A percentile compares a stretch with the other conserved stretches of the same genome.
Evolutionary conservation across 345 rosid species (phyloP).

Genomic region (Populus alba): DNA sequence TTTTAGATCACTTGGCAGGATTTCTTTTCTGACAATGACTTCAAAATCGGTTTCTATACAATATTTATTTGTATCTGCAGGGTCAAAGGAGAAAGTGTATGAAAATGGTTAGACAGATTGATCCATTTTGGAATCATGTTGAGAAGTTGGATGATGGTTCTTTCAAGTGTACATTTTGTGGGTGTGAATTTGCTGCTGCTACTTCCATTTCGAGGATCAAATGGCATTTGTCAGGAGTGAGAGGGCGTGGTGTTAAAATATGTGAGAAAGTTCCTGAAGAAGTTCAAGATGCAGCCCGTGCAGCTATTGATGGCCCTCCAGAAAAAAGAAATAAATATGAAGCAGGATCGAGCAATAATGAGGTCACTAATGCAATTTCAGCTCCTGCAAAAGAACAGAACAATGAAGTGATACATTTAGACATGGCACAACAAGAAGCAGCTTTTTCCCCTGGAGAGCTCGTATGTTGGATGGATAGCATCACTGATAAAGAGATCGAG

Average conservation of each 20-base stretch:
- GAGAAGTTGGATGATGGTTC: not conserved
- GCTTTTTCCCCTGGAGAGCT: too few relatives aligned
- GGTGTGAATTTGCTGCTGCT: not conserved
- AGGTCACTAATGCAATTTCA: not conserved
- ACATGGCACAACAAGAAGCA: too few relatives aligned
- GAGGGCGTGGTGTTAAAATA: slow-evolving; percentile 2
- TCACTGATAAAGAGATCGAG: too few relatives aligned
- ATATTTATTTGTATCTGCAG: too few relatives aligned
- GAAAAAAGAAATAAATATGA: not conserved
- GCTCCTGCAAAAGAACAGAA: not conserved
- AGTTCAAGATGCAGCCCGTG: not conserved
- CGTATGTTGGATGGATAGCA: too few relatives aligned
- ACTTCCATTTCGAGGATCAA: not conserved
- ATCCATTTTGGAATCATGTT: slow-evolving; percentile 6
- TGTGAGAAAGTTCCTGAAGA: not conserved
- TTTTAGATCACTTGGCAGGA: too few relatives aligned
- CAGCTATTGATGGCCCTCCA: not conserved
- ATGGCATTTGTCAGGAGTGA: slow-evolving; percentile 12
- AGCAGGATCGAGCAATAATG: slow-evolving; percentile 4
- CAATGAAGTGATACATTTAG: not conserved
- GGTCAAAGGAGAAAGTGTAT: too few relatives aligned
- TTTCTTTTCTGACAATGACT: too few relatives aligned
- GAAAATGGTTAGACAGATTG: not conserved
- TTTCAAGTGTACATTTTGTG: slow-evolving; percentile 10
- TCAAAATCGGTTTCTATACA: too few relatives aligned